Percentiles rank a stretch among this genome's conserved stretches.
Evolutionary conservation across 108 stramenopile species (phyloP).

Genomic region (Conticribra weissflogii): DNA sequence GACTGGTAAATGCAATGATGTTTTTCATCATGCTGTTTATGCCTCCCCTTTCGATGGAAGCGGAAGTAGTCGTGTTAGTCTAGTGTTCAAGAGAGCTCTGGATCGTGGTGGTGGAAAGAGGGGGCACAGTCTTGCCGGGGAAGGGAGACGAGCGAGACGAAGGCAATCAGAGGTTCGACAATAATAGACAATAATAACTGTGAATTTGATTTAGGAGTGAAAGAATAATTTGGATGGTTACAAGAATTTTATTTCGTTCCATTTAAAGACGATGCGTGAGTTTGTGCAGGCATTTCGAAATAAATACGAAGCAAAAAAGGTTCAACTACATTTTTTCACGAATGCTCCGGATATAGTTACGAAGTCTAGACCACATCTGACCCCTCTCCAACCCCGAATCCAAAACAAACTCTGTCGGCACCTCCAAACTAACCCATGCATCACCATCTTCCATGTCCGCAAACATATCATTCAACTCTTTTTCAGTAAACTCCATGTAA

Average conservation of each 20-base stretch:
- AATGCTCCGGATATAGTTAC: constrained; percentile 47
- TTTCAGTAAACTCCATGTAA: constrained; percentile 75
- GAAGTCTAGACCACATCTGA: constrained; percentile 74
- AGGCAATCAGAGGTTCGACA: neutral
- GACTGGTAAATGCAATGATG: constrained; percentile 69
- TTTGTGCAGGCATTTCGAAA: no score
- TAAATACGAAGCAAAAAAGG: no score
- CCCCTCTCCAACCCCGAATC: constrained; percentile 61
- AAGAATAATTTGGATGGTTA: neutral
- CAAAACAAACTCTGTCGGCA: constrained; percentile 69
- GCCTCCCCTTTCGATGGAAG: constrained; percentile 29
- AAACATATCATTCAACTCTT: constrained; percentile 81
- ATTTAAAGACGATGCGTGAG: no score
- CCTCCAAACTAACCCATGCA: constrained; percentile 81
- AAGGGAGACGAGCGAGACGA: constrained; percentile 49
- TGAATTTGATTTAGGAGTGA: no score
- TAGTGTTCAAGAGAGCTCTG: constrained; percentile 72
- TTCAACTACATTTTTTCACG: constrained; percentile 10
- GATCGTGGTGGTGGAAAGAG: constrained; percentile 51
- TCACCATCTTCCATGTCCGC: constrained; percentile 55
- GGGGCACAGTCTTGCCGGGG: constrained; percentile 61
- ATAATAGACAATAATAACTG: neutral
- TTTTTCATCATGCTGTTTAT: constrained; percentile 79
- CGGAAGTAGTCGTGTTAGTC: constrained; percentile 52
- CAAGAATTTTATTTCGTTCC: no score